Evolutionary conservation across 352 stramenopile species (phyloP).

Genomic region (Globisporangium orthogonon): DNA sequence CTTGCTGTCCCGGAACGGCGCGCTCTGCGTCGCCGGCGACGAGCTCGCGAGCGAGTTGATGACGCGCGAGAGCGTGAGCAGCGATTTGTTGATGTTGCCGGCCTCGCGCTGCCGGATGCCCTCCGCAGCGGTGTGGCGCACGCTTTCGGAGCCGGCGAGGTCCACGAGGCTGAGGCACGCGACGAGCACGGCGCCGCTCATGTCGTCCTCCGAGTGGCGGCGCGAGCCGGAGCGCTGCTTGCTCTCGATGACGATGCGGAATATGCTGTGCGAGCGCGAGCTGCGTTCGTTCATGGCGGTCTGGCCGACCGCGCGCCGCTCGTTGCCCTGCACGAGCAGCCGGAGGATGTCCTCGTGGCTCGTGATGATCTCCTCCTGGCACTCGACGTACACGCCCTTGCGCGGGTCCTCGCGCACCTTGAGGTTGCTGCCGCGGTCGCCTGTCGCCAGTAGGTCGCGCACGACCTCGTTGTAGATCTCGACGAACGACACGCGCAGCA

Average conservation of each 20-base stretch:
- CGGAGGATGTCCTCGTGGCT: constrained; percentile 55
- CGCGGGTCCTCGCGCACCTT: constrained; percentile 92
- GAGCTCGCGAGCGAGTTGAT: constrained; percentile 80
- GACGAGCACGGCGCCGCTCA: constrained; percentile 85
- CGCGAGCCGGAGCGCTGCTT: constrained; percentile 47
- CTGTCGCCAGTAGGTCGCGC: constrained; percentile 89
- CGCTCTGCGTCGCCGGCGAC: constrained; percentile 25
- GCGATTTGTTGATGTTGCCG: constrained; percentile 95
- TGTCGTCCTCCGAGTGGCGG: constrained; percentile 57
- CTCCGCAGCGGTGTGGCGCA: constrained; percentile 92
- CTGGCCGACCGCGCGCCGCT: constrained; percentile 49
- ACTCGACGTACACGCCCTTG: constrained; percentile 96
- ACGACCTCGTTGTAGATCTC: constrained; percentile 99
- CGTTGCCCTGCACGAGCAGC: constrained; percentile 60
- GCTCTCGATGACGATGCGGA: constrained; percentile 79
- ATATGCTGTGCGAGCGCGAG: constrained; percentile 80
- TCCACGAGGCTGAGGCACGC: constrained; percentile 97
- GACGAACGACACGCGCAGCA: constrained; percentile 96
- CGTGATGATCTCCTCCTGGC: constrained; percentile 92
- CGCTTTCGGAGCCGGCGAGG: constrained; percentile 96
- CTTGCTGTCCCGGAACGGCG: constrained; percentile 88
- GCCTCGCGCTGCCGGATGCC: constrained; percentile 94
- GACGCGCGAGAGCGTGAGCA: constrained; percentile 93
- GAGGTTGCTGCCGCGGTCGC: constrained; percentile 40
- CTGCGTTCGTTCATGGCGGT: constrained; percentile 82